Percentiles rank a stretch among this genome's conserved stretches.
Conservation (phyloP, 2,329 filamentous ascomycete species). For the Ophiostoma ips region DNA sequence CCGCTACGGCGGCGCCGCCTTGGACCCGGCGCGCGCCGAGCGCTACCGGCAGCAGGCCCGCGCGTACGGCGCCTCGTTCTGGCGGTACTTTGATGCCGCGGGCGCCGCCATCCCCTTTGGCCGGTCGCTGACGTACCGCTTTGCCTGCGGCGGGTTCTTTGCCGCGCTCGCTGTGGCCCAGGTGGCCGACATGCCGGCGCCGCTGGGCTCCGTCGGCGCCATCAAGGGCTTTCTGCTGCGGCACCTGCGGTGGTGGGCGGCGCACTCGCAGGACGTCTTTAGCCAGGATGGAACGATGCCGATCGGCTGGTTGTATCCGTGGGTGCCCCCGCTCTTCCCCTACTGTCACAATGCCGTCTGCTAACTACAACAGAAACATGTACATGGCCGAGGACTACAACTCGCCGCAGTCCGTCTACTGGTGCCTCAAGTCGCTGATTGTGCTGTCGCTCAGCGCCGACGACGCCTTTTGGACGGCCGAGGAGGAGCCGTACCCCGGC, state of each 20-base stretch:
- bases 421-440: slow-evolving; percentile 37
- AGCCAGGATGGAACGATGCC: slow-evolving; percentile 28
- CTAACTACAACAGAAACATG: slow-evolving; percentile 27
- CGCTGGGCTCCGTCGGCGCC: slow-evolving; percentile 21
- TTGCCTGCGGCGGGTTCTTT: slow-evolving; percentile 30
- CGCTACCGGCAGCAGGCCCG: slow-evolving; percentile 20
- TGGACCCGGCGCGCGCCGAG: slow-evolving; percentile 23
- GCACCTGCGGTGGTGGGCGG: slow-evolving; percentile 30
- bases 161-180: slow-evolving; percentile 25
- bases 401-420: slow-evolving; percentile 41
- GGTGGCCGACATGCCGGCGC: slow-evolving; percentile 20
- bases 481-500: slow-evolving; percentile 24
- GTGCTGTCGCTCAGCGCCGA: slow-evolving; percentile 22
- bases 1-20: slow-evolving; percentile 21
- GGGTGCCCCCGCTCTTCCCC: too few species aligned
- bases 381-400: slow-evolving; percentile 43
- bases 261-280: slow-evolving; percentile 24
- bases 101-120: slow-evolving; percentile 32
- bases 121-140: slow-evolving; percentile 30
- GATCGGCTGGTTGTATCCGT: slow-evolving; percentile 22
- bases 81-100: slow-evolving; percentile 27
- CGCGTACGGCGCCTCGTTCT: slow-evolving; percentile 24
- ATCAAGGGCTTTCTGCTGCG: slow-evolving; percentile 29
- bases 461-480: slow-evolving; percentile 31
- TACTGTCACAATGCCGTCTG: too few species aligned